Evolutionary conservation across 148 eudicot genomes (phyloP), one percentile per base, ranked within the genome.

Genomic region (Heliamphora exappendiculata): DNA sequence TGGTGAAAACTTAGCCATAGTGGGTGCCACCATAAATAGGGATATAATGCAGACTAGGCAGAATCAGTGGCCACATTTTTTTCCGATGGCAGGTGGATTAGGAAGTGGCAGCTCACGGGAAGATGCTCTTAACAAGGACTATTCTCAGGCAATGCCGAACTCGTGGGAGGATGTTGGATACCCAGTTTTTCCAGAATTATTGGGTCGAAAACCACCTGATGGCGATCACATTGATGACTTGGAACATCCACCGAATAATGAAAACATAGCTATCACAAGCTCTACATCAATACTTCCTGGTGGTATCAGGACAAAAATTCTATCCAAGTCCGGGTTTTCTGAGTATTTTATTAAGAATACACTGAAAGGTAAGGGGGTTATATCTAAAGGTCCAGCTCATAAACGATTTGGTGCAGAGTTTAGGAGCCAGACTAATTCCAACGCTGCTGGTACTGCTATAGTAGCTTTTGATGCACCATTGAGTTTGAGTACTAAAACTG

Each of bases 301-400:
- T 75, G 84, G 87, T 74, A 84, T 86, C 76, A 86, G 93, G 66
- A 91, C 89, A 69, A 93, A 96, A 81, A 84, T 96, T 58, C 57
- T 93, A 74, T 93, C 99, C 0, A 91, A 83, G 63, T 83, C 94
- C 73, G 99, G 93, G 55, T 83, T 80, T 54, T 90, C 98, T 14
- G 88, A 89, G 71, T 93, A 85, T 76, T 91, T 88, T 81, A 81
- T 96, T 14, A 96, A 90, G 73, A 88, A 81, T 75, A 80, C 88
- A 29, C 79, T 96, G 76, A 88, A 86, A 83, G 97, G 91, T 65
- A 93, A 93, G 74, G 99, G 99, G 69, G 79, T 83, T 33, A 51
- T 89, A 74, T 84, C 57, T 68, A 91, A 84, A 86, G 88, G 85
- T n/a, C 85, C 89, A 24, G 22, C 77, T 70, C 79, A 66, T 29